These are phyloP conservation scores for Monocercomonoides exilis DNA, from an alignment of 78 protist species.

Conservation along the genomic window DNA sequence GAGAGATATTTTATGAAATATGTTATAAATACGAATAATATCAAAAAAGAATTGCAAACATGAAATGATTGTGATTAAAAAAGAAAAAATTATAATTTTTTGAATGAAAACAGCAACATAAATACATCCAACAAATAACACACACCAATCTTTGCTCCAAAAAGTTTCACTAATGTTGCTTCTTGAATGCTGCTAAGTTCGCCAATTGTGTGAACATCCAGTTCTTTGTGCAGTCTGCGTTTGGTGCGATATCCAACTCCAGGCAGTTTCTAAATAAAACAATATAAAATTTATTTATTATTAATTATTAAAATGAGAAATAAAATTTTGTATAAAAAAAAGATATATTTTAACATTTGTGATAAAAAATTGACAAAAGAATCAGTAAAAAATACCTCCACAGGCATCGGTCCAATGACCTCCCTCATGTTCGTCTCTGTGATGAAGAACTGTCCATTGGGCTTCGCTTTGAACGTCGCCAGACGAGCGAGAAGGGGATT, in stretches of 20 bases:
- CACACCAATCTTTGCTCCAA: background rate
- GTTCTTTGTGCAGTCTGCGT: background rate
- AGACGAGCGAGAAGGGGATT: background rate
- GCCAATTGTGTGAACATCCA: background rate
- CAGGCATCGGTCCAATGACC: background rate
- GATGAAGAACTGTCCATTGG: slow-evolving; percentile 5
- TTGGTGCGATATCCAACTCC: background rate
- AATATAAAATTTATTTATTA: background rate
- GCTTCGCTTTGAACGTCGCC: slow-evolving; percentile 12
- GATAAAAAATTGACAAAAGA: no score
- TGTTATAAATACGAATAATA: no score
- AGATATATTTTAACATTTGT: no score
- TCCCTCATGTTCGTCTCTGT: background rate
- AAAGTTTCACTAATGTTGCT: background rate
- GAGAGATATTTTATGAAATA: no score
- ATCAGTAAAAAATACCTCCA: background rate
- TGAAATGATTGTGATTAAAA: no score
- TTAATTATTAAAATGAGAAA: no score
- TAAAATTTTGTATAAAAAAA: no score
- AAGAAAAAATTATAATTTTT: background rate
- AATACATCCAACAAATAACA: no score
- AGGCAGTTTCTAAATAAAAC: background rate
- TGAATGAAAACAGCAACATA: background rate
- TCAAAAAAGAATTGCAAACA: no score
- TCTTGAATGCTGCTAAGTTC: background rate